Conservation (phyloP, 163 green algal genomes). For the Smithsoniella earleae region DNA sequence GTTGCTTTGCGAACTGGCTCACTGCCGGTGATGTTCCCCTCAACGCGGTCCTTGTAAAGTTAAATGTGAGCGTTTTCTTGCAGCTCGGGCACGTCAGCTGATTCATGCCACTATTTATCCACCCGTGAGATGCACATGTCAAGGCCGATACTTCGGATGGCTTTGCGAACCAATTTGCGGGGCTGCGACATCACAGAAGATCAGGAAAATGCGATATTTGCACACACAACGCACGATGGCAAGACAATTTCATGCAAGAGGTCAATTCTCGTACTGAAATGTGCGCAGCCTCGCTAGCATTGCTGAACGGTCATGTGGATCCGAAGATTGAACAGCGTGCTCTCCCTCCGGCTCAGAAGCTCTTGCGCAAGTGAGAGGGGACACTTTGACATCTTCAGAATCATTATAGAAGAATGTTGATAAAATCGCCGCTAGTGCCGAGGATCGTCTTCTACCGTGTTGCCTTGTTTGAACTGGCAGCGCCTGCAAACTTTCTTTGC, state of each 20-base stretch:
- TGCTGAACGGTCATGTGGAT: constrained; percentile 20
- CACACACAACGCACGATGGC: background rate
- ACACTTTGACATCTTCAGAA: background rate
- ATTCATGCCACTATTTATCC: constrained; percentile 3
- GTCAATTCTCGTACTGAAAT: background rate
- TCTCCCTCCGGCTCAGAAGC: background rate
- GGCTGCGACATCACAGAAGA: constrained; percentile 6
- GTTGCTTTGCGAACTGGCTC: background rate
- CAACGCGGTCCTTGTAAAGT: background rate
- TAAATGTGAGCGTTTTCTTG: background rate
- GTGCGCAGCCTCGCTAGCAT: constrained; percentile 19
- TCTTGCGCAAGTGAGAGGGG: background rate
- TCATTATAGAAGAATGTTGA: constrained; percentile 28
- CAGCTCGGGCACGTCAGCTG: constrained; percentile 1
- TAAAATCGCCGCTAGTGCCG: background rate
- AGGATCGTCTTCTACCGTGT: background rate
- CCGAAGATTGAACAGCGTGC: background rate
- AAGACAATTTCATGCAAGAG: background rate
- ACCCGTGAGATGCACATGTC: constrained; percentile 14
- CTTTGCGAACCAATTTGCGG: constrained; percentile 24
- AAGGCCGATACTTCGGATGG: constrained; percentile 14
- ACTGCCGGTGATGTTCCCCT: background rate
- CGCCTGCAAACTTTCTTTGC: too few species aligned
- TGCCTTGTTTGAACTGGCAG: too few species aligned
- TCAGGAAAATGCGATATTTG: background rate